Conservation (phyloP, 192 early-diverging fungal genomes). For the Dissophora ornata region DNA sequence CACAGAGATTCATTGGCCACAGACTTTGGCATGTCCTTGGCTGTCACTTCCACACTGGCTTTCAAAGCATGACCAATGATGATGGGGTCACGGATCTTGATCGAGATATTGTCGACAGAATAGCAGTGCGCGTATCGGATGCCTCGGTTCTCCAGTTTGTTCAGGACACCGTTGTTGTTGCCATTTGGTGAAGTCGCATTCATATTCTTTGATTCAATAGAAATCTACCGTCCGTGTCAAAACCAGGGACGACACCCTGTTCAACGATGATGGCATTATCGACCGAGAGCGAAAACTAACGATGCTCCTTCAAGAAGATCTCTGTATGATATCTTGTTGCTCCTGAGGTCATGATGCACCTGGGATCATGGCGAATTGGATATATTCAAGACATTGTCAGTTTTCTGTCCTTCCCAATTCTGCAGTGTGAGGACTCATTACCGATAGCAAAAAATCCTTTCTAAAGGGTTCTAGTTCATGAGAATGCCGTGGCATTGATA, state of each 20-base stretch:
- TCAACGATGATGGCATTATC: slow-evolving; percentile 90
- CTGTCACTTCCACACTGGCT: slow-evolving; percentile 85
- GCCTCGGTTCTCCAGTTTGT: slow-evolving; percentile 74
- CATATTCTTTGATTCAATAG: slow-evolving; percentile 74
- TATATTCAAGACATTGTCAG: background rate
- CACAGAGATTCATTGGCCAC: slow-evolving; percentile 86
- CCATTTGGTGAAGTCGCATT: slow-evolving; percentile 82
- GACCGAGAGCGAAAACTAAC: too few species aligned
- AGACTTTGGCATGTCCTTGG: slow-evolving; percentile 89
- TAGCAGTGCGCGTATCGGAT: slow-evolving; percentile 89
- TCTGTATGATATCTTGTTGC: slow-evolving; percentile 82
- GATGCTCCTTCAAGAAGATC: slow-evolving; percentile 74
- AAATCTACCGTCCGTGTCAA: slow-evolving; percentile 86
- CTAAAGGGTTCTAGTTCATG: too few species aligned
- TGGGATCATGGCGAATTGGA: slow-evolving; percentile 68
- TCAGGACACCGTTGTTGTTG: slow-evolving; percentile 82
- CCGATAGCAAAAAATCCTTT: too few species aligned
- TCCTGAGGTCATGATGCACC: slow-evolving; percentile 96
- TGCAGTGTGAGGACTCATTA: too few species aligned
- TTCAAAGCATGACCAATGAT: slow-evolving; percentile 87
- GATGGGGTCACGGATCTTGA: slow-evolving; percentile 89
- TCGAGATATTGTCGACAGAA: slow-evolving; percentile 95
- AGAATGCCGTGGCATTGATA: too few species aligned
- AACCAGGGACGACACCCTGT: slow-evolving; percentile 90
- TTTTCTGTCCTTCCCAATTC: background rate